Evolutionary conservation across 805 yeast genomes (phyloP).

Genomic region (Nakazawaea siamensis): DNA sequence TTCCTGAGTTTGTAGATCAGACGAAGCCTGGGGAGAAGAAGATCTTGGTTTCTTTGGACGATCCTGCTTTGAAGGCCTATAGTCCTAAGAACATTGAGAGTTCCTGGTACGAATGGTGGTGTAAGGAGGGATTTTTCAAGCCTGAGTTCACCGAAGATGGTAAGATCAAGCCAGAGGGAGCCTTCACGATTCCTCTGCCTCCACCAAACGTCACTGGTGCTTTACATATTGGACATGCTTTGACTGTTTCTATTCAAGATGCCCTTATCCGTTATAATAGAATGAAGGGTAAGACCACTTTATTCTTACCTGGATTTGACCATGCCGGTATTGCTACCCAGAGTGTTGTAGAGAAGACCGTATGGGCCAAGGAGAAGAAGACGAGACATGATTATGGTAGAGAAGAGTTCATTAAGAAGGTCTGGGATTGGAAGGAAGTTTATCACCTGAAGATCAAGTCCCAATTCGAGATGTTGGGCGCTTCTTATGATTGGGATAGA

Average conservation of each 20-base stretch:
- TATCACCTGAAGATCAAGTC: conserved; percentile 79
- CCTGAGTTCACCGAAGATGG: conserved; percentile 81
- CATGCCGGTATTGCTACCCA: conserved; percentile 99
- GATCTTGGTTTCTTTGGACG: conserved; percentile 75
- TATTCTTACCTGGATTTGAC: conserved; percentile 94
- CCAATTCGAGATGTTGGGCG: conserved; percentile 85
- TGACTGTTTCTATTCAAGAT: conserved; percentile 93
- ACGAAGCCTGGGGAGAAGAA: conserved; percentile 92
- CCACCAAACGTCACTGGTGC: conserved; percentile 99
- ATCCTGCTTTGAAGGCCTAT: conserved; percentile 90
- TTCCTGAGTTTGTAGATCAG: conserved; percentile 78
- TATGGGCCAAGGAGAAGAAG: conserved; percentile 80
- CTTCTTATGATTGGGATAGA: conserved; percentile 93
- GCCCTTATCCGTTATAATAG: conserved; percentile 87
- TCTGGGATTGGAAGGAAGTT: conserved; percentile 98
- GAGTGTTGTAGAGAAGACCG: conserved; percentile 93
- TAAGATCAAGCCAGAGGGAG: conserved; percentile 69
- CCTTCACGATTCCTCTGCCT: conserved; percentile 92
- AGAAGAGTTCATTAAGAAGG: conserved; percentile 78
- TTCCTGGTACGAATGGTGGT: conserved; percentile 99
- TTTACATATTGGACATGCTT: conserved; percentile 95
- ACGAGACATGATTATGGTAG: conserved; percentile 96
- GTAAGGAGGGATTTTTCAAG: conserved; percentile 73
- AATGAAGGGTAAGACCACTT: conserved; percentile 93
- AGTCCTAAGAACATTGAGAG: conserved; percentile 89